These are phyloP conservation scores for Raddia guianensis DNA, from an alignment of 176 grass and related monocot species.

Conservation along the genomic window DNA sequence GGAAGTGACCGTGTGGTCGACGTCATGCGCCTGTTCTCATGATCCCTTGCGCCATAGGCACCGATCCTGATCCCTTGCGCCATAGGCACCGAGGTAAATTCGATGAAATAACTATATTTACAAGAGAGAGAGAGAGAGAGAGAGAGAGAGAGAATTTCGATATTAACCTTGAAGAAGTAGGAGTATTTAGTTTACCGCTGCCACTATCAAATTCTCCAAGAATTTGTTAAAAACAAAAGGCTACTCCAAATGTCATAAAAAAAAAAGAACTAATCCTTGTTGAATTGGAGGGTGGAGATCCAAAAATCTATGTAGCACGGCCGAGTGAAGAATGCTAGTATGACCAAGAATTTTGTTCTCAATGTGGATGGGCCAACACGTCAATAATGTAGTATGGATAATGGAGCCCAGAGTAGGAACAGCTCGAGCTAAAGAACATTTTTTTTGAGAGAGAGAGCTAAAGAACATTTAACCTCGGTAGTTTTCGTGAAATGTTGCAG, in stretches of 20 bases:
- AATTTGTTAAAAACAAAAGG: neutral
- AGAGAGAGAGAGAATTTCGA: neutral
- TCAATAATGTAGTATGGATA: neutral
- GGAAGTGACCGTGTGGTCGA: neutral
- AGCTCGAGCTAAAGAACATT: neutral
- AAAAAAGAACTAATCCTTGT: neutral
- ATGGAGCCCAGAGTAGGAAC: neutral
- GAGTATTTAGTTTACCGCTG: neutral
- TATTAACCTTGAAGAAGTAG: neutral
- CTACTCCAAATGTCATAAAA: neutral
- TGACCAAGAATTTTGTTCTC: neutral
- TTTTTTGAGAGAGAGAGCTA: neutral
- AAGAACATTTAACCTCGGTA: neutral
- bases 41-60: neutral
- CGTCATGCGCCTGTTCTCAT: neutral
- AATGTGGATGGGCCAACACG: neutral
- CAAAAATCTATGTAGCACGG: neutral
- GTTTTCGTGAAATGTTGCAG: neutral
- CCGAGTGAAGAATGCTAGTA: neutral
- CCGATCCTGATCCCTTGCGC: neutral
- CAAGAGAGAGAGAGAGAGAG: neutral
- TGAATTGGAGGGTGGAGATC: neutral
- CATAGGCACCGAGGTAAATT: neutral
- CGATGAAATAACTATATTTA: neutral
- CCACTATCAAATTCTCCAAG: neutral